Base-by-base conservation (phyloP, 495 filamentous ascomycete species). In the Daldinia grandis region DNA sequence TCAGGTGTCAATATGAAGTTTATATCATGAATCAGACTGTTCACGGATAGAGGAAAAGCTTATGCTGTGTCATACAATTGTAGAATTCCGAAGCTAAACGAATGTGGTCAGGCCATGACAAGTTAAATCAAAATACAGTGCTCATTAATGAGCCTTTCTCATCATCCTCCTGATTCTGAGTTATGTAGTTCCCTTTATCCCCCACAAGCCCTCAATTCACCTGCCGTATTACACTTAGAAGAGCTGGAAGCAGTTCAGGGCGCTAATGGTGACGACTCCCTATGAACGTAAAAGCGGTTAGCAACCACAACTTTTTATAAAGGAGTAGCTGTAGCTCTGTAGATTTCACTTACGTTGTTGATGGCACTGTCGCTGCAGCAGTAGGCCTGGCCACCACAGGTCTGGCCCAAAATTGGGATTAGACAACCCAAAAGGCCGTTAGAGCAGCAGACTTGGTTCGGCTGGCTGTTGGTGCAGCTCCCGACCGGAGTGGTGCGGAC, bases 21-120 rank as follows among this genome's bases (percentile, higher is more conserved):
- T n/a, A n/a, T 24, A 24, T 8, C 6, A 49, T 4, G 8, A 19
- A 6, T 24, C 21, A 7, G n/a, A 1, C 19, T 19, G 10, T 19
- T 49, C 44, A 49, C 44, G n/a, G 15, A 49, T 21, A 49, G 17
- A 49, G 12, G 17, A 65, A n/a, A 14, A 56, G 2, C 4, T 27
- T 4, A n/a, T 35, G 37, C 17, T 60, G 50, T 38, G 53, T 61
- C 56, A 19, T 57, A 24, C n/a, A 58, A 54, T 54, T 55, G 10
- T 54, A n/a, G 28, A 44, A 55, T 67, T 60, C 14, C 31, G 31
- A 58, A 72, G 17, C 54, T 74, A 71, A 71, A 69, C 42, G 74
- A 76, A 54, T 60, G 67, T 74, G 42, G 37, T 69, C 68, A 74
- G 71, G 72, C 71, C 67, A 31, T 71, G 67, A 76, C 51, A 42